These are phyloP conservation scores for Penicillium sp. DNA, from an alignment of 2,329 filamentous ascomycete species.

Conservation along the genomic window DNA sequence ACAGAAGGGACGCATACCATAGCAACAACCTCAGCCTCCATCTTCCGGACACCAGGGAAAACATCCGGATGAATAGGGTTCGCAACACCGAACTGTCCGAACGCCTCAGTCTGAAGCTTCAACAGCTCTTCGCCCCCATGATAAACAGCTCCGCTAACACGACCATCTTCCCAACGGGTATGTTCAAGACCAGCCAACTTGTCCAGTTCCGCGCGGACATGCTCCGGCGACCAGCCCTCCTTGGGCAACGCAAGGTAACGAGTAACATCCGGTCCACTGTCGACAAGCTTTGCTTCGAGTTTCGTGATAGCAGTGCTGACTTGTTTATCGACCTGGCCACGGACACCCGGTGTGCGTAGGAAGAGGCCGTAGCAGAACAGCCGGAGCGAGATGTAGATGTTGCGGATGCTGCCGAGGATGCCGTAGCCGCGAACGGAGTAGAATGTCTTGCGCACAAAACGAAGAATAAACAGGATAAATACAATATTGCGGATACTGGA, in stretches of 20 bases:
- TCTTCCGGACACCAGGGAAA: slow-evolving; percentile 95
- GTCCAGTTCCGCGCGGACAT: slow-evolving; percentile 73
- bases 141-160: slow-evolving; percentile 91
- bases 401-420: slow-evolving; percentile 69
- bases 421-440: slow-evolving; percentile 88
- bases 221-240: slow-evolving; percentile 76
- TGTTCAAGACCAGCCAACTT: slow-evolving; percentile 82
- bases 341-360: slow-evolving; percentile 79
- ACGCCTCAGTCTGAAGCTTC: slow-evolving; percentile 85
- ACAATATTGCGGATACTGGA: slow-evolving; percentile 76
- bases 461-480: slow-evolving; percentile 81
- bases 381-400: slow-evolving; percentile 68
- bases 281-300: slow-evolving; percentile 78
- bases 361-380: slow-evolving; percentile 79
- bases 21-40: slow-evolving; percentile 96
- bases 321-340: slow-evolving; percentile 78
- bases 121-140: slow-evolving; percentile 82
- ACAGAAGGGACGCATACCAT: slow-evolving; percentile 61
- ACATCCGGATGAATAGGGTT: slow-evolving; percentile 98
- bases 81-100: slow-evolving; percentile 87
- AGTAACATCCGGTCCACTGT: slow-evolving; percentile 64
- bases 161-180: slow-evolving; percentile 93
- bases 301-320: slow-evolving; percentile 75
- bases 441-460: slow-evolving; percentile 73
- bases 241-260: slow-evolving; percentile 74